A percentile compares a stretch with the other conserved stretches of the same genome.
Conservation (phyloP, 257 asterid species). For the Jaltomata sinuosa region DNA sequence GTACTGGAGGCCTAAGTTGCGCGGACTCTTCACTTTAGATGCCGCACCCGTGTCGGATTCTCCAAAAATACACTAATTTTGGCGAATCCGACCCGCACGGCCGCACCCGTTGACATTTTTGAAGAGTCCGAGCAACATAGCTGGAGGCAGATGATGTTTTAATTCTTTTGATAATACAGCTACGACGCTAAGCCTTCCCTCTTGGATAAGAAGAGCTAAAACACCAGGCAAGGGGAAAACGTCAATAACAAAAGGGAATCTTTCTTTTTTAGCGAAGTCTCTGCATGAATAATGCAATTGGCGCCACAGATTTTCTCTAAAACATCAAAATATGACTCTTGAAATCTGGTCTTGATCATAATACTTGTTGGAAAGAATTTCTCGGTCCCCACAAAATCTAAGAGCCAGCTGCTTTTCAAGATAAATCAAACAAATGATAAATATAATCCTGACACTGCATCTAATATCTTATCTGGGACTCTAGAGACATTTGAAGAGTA, state of each 20-base stretch:
- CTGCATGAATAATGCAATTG: not conserved
- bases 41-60: no score
- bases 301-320: not conserved
- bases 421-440: not conserved
- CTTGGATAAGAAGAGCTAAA: slow-evolving; percentile 4
- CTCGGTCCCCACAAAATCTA: not conserved
- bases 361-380: not conserved
- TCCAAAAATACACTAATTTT: no score
- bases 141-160: not conserved
- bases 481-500: not conserved
- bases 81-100: no score
- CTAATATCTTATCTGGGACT: not conserved
- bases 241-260: not conserved
- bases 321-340: not conserved
- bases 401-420: not conserved
- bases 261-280: not conserved
- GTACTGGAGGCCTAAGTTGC: no score
- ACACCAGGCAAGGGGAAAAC: not conserved
- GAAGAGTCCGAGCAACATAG: no score
- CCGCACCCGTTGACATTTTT: no score
- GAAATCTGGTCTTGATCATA: not conserved
- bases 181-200: not conserved
- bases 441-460: not conserved
- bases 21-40: no score
- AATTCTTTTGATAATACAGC: not conserved